A percentile compares a stretch with the other conserved stretches of the same genome.
Conservation (phyloP, 1,139 yeast species). For the Pichia sp. region DNA sequence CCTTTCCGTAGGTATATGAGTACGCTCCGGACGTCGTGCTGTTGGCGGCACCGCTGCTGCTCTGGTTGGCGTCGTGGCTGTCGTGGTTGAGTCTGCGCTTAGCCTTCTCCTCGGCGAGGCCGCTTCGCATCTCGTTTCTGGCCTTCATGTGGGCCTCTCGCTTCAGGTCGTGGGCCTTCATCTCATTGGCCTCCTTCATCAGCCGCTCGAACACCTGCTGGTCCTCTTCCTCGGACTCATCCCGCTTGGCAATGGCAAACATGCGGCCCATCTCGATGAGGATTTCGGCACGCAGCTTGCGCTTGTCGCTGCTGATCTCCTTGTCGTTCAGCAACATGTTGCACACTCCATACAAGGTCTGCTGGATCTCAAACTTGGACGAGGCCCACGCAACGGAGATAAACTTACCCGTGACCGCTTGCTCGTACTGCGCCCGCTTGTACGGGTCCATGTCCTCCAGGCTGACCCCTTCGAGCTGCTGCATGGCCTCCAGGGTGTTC, state of each 20-base stretch:
- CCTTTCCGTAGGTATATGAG: slow-evolving; percentile 1
- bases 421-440: slow-evolving; percentile 59
- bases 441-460: slow-evolving; percentile 47
- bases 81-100: not conserved
- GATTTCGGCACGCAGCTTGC: slow-evolving; percentile 57
- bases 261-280: slow-evolving; percentile 53
- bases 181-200: slow-evolving; percentile 64
- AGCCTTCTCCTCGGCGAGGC: not conserved
- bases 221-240: slow-evolving; percentile 69
- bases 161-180: slow-evolving; percentile 32
- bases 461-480: slow-evolving; percentile 53
- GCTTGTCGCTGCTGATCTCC: slow-evolving; percentile 44
- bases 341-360: slow-evolving; percentile 63
- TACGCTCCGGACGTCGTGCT: slow-evolving; percentile 3
- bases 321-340: slow-evolving; percentile 57
- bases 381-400: slow-evolving; percentile 79
- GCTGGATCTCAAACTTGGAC: slow-evolving; percentile 68
- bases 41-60: not conserved
- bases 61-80: not conserved
- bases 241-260: slow-evolving; percentile 53
- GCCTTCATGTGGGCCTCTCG: slow-evolving; percentile 18
- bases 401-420: slow-evolving; percentile 66
- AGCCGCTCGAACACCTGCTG: slow-evolving; percentile 72
- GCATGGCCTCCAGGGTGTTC: slow-evolving; percentile 76
- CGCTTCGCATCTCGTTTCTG: not conserved